Conservation (phyloP, 148 eudicot genomes). For the Hydrangea macrophylla region DNA sequence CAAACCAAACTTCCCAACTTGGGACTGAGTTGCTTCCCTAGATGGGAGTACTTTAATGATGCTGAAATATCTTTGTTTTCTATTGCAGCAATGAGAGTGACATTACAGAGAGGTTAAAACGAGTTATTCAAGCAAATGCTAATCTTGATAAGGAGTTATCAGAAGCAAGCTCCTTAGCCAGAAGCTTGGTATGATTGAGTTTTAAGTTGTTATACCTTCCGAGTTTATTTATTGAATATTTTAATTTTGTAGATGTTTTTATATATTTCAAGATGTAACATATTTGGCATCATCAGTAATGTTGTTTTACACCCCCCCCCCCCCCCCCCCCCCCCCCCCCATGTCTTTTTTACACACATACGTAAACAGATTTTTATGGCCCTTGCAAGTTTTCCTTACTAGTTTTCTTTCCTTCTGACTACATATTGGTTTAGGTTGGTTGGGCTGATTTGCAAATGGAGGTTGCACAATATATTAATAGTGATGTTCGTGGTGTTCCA, state of each 20-base stretch:
- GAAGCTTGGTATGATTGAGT: conserved; percentile 46
- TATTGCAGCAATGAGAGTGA: conserved; percentile 90
- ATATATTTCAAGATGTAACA: background rate
- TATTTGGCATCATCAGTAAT: background rate
- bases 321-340: no score
- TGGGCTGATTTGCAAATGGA: conserved; percentile 82
- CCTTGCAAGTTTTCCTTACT: background rate
- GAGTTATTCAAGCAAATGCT: conserved; percentile 76
- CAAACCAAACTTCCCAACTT: background rate
- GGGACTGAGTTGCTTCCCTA: background rate
- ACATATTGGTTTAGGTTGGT: conserved; percentile 36
- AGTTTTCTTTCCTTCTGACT: background rate
- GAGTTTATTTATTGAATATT: background rate
- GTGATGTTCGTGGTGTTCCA: conserved; percentile 68
- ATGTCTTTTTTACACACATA: no score
- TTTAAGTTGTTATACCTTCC: background rate
- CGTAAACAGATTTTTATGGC: background rate
- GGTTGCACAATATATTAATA: conserved; percentile 86
- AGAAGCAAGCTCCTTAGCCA: conserved; percentile 36
- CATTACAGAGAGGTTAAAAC: conserved; percentile 67
- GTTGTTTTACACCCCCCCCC: no score
- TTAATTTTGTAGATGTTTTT: background rate
- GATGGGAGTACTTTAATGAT: background rate
- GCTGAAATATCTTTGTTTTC: conserved; percentile 1
- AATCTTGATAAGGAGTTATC: conserved; percentile 54